phyloP scores from a whole-genome alignment of 2,329 filamentous ascomycete species.

The Cercospora sesami region DNA sequence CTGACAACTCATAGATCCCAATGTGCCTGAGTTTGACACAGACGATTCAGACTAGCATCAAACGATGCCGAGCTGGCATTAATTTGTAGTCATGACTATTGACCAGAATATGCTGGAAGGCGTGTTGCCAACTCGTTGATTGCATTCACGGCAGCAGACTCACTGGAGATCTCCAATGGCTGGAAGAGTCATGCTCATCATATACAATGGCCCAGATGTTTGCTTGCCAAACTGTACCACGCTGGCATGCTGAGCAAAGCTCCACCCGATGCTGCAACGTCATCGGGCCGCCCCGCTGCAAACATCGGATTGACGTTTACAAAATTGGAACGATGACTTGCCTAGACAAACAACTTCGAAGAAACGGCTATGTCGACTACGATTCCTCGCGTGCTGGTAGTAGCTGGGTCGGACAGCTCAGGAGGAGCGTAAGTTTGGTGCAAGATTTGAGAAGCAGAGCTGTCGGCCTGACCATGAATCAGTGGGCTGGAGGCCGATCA shows the following conservation, averaged over 20 bases:
- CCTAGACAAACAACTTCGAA: constrained; percentile 7
- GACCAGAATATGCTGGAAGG: not conserved
- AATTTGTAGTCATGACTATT: not conserved
- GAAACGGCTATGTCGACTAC: constrained; percentile 2
- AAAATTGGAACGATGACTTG: constrained; percentile 1
- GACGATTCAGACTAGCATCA: constrained; percentile 46
- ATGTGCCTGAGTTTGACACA: constrained; percentile 47
- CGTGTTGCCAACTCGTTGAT: not conserved
- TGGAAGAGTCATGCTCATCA: not conserved
- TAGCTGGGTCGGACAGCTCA: constrained; percentile 87
- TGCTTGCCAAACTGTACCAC: not conserved
- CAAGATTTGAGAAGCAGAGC: not conserved
- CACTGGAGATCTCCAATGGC: not conserved
- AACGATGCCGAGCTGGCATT: not conserved
- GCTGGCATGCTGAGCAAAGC: not conserved
- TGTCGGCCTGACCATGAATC: constrained; percentile 13
- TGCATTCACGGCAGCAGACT: not conserved
- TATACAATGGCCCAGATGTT: not conserved
- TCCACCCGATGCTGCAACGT: constrained; percentile 7
- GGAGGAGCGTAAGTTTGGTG: constrained; percentile 73
- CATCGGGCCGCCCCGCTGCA: constrained; percentile 15
- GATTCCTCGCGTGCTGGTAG: constrained; percentile 66
- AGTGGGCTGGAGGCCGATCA: constrained; percentile 95
- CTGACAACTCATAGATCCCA: constrained; percentile 42
- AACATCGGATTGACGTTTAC: constrained; percentile 13